Evolutionary conservation across 192 early-diverging fungal genomes (phyloP).

Genomic region (Pecoramyces ruminantium): DNA sequence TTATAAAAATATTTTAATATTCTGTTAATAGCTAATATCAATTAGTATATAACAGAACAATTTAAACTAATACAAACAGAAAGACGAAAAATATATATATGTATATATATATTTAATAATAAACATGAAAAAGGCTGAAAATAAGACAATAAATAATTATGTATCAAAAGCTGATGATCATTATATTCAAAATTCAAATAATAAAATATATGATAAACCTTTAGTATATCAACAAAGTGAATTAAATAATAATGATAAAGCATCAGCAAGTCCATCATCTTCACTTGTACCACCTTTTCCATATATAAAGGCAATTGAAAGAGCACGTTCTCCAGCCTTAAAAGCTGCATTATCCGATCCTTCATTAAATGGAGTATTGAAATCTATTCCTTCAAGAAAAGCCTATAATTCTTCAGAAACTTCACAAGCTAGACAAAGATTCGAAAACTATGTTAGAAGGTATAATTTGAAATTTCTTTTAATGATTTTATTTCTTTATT

Average conservation of each 20-base stretch:
- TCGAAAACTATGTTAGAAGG: slow-evolving; percentile 8
- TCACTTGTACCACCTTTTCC: background rate
- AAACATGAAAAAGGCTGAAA: background rate
- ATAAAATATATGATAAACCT: background rate
- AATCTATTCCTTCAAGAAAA: background rate
- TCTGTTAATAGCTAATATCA: no score
- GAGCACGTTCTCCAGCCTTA: slow-evolving; percentile 8
- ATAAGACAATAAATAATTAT: background rate
- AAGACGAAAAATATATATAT: background rate
- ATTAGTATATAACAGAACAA: no score
- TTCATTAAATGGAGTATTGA: slow-evolving; percentile 4
- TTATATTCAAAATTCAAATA: background rate
- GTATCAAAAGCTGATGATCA: background rate
- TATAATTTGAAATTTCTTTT: no score
- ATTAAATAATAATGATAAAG: background rate
- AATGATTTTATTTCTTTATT: no score
- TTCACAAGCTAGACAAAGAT: background rate
- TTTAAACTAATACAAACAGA: no score
- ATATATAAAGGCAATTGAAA: background rate
- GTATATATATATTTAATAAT: background rate
- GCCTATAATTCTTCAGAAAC: slow-evolving; percentile 1
- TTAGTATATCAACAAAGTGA: background rate
- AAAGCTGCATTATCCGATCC: slow-evolving; percentile 15
- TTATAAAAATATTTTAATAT: no score
- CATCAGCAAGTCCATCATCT: background rate